Evolutionary conservation across 2,329 filamentous ascomycete genomes (phyloP), one percentile per base, ranked within the genome.

Genomic region (Monilinia aucupariae): DNA sequence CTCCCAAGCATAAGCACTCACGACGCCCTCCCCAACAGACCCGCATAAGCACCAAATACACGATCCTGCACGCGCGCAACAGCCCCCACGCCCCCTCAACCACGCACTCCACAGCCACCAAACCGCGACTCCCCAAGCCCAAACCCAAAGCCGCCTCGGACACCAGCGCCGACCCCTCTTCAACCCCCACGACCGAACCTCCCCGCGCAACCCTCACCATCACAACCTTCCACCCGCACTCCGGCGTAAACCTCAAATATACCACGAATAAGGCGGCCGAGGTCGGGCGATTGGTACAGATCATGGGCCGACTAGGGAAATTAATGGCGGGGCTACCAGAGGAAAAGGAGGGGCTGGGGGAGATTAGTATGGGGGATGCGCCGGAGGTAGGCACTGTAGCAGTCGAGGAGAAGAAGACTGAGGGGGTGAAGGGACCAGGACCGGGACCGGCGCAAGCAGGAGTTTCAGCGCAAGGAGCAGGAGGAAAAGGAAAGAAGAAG

Each of bases 41-140:
- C 54, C 85, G 87, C 73, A 91, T 97, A 78, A 96, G 91, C 69
- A 96, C 92, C 67, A 92, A 90, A 81, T 99, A 97, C 85, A 88
- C 85, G 74, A 86, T 93, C 74, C 78, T 80, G 41, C 79, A 81
- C 55, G 65, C 69, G 65, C 67, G 73, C 65, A 69, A 74, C 17
- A 64, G 65, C 50, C 65, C 69, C 66, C 68, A 73, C 66, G 71
- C 74, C 7, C 65, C 66, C 39, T 64, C 65, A 43, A 45, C 64
- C 41, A 65, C 55, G 4, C 51, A 56, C 59, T 55, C 59, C 30
- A 52, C 54, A 22, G 37, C 47, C 34, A 56, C 49, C 61, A 68
- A 63, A n/a, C 61, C 71, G 72, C 61, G 66, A 66, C 73, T 66
- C 71, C 66, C 60, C 47, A 68, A 68, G 25, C 73, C 62, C 41